A percentile compares a stretch with the other conserved stretches of the same genome.
These are phyloP conservation scores for Cordyceps tenuipes DNA, from an alignment of 2,329 filamentous ascomycete genomes.

Conservation along the genomic window DNA sequence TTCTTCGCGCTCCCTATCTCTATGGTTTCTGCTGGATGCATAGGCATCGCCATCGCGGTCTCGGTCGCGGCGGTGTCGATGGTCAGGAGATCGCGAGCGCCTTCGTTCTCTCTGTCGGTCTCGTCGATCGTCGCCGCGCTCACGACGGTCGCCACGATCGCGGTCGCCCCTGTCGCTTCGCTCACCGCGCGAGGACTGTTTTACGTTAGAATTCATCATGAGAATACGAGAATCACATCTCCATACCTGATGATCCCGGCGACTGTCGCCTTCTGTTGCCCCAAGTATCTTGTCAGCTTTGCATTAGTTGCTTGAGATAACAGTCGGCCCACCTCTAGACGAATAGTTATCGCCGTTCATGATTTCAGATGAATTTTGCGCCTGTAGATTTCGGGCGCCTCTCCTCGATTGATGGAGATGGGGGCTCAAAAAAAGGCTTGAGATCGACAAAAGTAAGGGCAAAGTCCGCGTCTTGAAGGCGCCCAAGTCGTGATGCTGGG, in stretches of 20 bases:
- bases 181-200: constrained; percentile 23
- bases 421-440: constrained; percentile 9
- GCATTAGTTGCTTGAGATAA: constrained; percentile 12
- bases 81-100: constrained; percentile 80
- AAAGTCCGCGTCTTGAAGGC: constrained; percentile 11
- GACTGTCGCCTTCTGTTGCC: constrained; percentile 40
- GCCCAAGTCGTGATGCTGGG: constrained; percentile 10
- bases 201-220: constrained; percentile 15
- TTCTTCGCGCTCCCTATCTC: constrained; percentile 89
- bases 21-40: constrained; percentile 84
- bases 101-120: constrained; percentile 42
- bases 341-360: constrained; percentile 87
- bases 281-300: constrained; percentile 17
- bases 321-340: constrained; percentile 56
- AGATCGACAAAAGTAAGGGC: neutral
- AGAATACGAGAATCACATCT: constrained; percentile 1
- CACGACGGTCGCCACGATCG: constrained; percentile 23
- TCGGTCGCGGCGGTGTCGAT: constrained; percentile 61
- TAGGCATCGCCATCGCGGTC: constrained; percentile 87
- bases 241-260: constrained; percentile 48
- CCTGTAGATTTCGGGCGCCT: constrained; percentile 11
- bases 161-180: constrained; percentile 23
- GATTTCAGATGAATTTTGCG: constrained; percentile 20
- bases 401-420: constrained; percentile 15
- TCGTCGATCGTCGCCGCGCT: constrained; percentile 25